Conservation (phyloP, 2,329 filamentous ascomycete genomes). For the Ophiostoma fasciatum region DNA sequence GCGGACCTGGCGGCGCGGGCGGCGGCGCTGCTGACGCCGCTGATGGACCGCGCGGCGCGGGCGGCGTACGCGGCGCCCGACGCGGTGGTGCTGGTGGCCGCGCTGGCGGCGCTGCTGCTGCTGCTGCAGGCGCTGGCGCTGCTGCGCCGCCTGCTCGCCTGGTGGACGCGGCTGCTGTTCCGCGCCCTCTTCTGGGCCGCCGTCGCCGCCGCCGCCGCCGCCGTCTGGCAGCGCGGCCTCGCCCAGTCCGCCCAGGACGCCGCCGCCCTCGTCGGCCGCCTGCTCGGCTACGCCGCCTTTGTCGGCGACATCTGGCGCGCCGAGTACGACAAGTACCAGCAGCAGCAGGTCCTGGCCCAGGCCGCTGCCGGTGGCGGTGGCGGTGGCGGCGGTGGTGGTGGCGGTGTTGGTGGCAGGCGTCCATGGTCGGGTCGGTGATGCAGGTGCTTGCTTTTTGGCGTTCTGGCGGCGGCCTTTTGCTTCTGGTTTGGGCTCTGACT, state of each 20-base stretch:
- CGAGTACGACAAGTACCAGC: constrained; percentile 44
- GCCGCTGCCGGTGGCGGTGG: constrained; percentile 5
- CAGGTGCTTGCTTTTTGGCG: too few species aligned
- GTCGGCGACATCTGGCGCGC: constrained; percentile 39
- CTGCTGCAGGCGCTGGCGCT: constrained; percentile 54
- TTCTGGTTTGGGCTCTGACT: too few species aligned
- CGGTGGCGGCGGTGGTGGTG: constrained; percentile 2
- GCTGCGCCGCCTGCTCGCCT: constrained; percentile 57
- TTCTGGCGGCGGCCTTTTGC: too few species aligned
- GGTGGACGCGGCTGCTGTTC: constrained; percentile 56
- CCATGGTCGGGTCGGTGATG: too few species aligned
- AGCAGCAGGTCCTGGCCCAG: constrained; percentile 23
- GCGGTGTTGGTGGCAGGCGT: too few species aligned
- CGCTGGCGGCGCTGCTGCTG: constrained; percentile 40
- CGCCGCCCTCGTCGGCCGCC: constrained; percentile 25
- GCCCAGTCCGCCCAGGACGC: constrained; percentile 49
- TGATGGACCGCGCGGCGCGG: constrained; percentile 24
- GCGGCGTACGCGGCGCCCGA: constrained; percentile 25
- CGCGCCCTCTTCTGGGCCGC: constrained; percentile 49
- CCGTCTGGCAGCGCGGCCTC: constrained; percentile 50
- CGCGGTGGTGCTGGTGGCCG: constrained; percentile 28
- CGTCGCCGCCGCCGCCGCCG: constrained; percentile 37
- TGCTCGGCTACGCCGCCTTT: constrained; percentile 31
- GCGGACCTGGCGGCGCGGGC: constrained; percentile 29
- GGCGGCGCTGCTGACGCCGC: background rate